These are phyloP conservation scores for Pneumocystis carinii DNA, from an alignment of 1,139 yeast species.

Conservation along the genomic window DNA sequence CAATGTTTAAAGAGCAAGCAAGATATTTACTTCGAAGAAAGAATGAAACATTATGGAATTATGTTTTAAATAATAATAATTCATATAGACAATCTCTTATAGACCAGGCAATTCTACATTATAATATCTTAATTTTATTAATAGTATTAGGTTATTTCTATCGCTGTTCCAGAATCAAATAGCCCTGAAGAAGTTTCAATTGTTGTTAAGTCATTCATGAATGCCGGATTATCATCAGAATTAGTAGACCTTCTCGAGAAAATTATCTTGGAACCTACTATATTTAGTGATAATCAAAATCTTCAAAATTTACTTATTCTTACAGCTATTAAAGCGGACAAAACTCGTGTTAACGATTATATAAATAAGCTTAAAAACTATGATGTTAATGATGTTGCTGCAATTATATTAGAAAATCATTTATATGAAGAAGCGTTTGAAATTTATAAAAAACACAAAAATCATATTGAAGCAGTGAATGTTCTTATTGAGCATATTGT, in stretches of 20 bases:
- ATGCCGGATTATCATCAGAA: conserved; percentile 82
- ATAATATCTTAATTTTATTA: background rate
- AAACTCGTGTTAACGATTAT: conserved; percentile 66
- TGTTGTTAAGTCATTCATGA: conserved; percentile 95
- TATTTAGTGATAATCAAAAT: conserved; percentile 87
- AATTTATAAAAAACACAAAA: conserved; percentile 73
- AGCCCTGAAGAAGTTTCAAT: conserved; percentile 94
- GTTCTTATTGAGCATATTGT: conserved; percentile 85
- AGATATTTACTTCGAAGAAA: conserved; percentile 80
- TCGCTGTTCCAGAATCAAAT: conserved; percentile 88
- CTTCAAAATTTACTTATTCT: conserved; percentile 81
- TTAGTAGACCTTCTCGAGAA: conserved; percentile 87
- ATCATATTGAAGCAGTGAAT: conserved; percentile 64
- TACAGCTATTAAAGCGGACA: conserved; percentile 92
- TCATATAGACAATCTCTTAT: conserved; percentile 77
- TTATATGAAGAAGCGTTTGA: conserved; percentile 89
- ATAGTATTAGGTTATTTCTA: conserved; percentile 47
- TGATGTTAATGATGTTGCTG: conserved; percentile 89
- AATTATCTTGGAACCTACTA: conserved; percentile 91
- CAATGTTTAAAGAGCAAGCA: conserved; percentile 98
- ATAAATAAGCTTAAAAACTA: conserved; percentile 81
- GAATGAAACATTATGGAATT: conserved; percentile 66
- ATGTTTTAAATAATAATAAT: conserved; percentile 61
- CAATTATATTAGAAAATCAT: conserved; percentile 76
- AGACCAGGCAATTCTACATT: conserved; percentile 38